Percentiles rank a stretch among this genome's conserved stretches.
These are phyloP conservation scores for Epithele typhae DNA, from an alignment of 768 basidiomycete species.

Conservation along the genomic window DNA sequence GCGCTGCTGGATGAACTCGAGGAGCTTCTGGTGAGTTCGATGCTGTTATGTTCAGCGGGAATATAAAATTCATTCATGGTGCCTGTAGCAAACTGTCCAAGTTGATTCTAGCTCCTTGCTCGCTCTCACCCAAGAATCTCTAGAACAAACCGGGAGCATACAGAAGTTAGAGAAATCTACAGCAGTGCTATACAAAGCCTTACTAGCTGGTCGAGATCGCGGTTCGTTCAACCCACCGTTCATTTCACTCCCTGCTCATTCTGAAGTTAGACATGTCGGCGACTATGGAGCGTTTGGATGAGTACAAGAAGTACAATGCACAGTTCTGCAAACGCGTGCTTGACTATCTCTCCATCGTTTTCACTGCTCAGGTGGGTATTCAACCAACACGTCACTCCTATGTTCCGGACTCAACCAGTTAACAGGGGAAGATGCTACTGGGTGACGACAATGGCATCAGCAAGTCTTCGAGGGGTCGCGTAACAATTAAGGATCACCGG, in stretches of 20 bases:
- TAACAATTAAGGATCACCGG: constrained; percentile 56
- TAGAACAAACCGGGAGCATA: constrained; percentile 76
- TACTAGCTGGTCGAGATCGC: constrained; percentile 85
- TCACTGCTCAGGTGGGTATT: constrained; percentile 81
- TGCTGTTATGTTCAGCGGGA: constrained; percentile 2
- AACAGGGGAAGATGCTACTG: constrained; percentile 65
- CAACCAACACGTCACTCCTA: too few relatives aligned
- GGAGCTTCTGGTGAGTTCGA: constrained; percentile 62
- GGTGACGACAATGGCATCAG: constrained; percentile 57
- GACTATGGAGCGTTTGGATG: constrained; percentile 87
- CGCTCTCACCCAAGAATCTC: constrained; percentile 82
- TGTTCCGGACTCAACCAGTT: too few relatives aligned
- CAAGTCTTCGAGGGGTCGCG: constrained; percentile 40
- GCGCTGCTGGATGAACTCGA: constrained; percentile 81
- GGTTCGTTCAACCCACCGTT: constrained; percentile 39
- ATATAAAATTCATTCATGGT: not conserved
- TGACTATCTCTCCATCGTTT: constrained; percentile 90
- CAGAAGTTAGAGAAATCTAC: constrained; percentile 77
- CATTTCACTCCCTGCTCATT: not conserved
- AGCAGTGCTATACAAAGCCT: constrained; percentile 88
- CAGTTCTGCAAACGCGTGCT: constrained; percentile 92
- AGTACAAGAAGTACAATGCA: constrained; percentile 83
- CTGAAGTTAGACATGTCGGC: constrained; percentile 81
- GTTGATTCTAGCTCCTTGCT: constrained; percentile 76
- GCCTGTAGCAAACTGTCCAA: constrained; percentile 81